Evolutionary conservation across 2,329 filamentous ascomycete species (phyloP).

Genomic region (Colletotrichum salicis): DNA sequence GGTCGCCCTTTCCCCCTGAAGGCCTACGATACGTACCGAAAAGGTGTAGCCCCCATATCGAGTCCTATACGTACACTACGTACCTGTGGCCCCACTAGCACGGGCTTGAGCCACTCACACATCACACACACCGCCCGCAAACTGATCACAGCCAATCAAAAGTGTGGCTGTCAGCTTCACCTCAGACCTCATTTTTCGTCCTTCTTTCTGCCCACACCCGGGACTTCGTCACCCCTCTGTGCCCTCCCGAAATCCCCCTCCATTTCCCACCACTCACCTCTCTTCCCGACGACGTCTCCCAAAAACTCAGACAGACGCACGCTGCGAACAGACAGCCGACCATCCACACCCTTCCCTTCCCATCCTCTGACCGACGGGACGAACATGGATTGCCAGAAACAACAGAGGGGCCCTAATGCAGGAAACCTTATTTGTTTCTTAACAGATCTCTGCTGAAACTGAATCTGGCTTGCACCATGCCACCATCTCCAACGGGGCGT

Average conservation of each 20-base stretch:
- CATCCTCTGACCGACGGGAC: slow-evolving; percentile 20
- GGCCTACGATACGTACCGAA: not conserved
- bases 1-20: slow-evolving; percentile 12
- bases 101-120: not conserved
- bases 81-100: too few species aligned
- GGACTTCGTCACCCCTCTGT: not conserved
- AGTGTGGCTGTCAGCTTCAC: not conserved
- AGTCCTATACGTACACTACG: too few species aligned
- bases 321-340: slow-evolving; percentile 30
- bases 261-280: slow-evolving; percentile 3
- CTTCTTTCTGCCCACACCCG: not conserved
- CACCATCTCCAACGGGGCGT: slow-evolving; percentile 14
- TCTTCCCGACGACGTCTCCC: not conserved
- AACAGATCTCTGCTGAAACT: slow-evolving; percentile 26
- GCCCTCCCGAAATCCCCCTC: not conserved
- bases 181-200: not conserved
- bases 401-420: slow-evolving; percentile 32
- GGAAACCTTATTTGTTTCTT: slow-evolving; percentile 36
- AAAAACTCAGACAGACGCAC: slow-evolving; percentile 16
- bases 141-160: not conserved
- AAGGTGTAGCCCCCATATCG: too few species aligned
- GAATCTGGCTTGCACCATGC: slow-evolving; percentile 21
- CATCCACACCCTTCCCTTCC: slow-evolving; percentile 1
- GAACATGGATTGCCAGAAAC: slow-evolving; percentile 34
- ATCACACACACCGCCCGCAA: not conserved